A percentile compares a stretch with the other conserved stretches of the same genome.
Conservation (phyloP, 805 yeast genomes). For the Saturnispora besseyi region DNA sequence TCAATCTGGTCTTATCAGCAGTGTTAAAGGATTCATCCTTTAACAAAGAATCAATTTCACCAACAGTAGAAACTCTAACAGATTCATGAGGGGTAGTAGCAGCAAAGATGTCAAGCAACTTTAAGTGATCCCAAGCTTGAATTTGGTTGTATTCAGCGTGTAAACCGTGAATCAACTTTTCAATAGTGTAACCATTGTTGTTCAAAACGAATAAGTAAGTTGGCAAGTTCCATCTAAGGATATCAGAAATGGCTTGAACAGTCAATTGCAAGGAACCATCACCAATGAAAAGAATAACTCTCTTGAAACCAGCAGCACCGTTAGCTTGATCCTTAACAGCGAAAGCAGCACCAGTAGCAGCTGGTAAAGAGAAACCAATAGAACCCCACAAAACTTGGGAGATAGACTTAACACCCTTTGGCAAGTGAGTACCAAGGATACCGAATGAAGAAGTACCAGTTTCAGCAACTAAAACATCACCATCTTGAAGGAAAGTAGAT, state of each 20-base stretch:
- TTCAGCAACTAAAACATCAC: constrained; percentile 61
- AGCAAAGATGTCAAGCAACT: constrained; percentile 49
- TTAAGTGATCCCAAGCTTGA: constrained; percentile 61
- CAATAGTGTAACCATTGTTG: constrained; percentile 70
- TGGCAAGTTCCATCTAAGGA: constrained; percentile 55
- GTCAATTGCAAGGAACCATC: constrained; percentile 72
- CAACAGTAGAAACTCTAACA: constrained; percentile 43
- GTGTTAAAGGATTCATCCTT: constrained; percentile 38
- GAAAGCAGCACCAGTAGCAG: constrained; percentile 58
- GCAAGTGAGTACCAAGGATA: constrained; percentile 57
- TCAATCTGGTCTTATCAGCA: constrained; percentile 52
- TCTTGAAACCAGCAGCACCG: constrained; percentile 32
- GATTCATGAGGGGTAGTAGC: constrained; percentile 47
- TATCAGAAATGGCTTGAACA: constrained; percentile 63
- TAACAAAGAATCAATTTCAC: constrained; percentile 48
- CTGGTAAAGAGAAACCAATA: constrained; percentile 63
- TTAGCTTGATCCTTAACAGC: constrained; percentile 61
- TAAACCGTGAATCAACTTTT: constrained; percentile 64
- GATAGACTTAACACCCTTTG: constrained; percentile 51
- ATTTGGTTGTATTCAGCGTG: constrained; percentile 56
- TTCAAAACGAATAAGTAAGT: constrained; percentile 64
- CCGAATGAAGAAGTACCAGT: constrained; percentile 75
- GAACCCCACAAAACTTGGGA: constrained; percentile 75
- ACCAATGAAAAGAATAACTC: constrained; percentile 63
- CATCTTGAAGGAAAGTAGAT: constrained; percentile 53